Percentiles rank a stretch among this genome's conserved stretches.
Evolutionary conservation across 1,284 basidiomycete species (phyloP).

Genomic region (Cutaneotrichosporon cyanovorans): DNA sequence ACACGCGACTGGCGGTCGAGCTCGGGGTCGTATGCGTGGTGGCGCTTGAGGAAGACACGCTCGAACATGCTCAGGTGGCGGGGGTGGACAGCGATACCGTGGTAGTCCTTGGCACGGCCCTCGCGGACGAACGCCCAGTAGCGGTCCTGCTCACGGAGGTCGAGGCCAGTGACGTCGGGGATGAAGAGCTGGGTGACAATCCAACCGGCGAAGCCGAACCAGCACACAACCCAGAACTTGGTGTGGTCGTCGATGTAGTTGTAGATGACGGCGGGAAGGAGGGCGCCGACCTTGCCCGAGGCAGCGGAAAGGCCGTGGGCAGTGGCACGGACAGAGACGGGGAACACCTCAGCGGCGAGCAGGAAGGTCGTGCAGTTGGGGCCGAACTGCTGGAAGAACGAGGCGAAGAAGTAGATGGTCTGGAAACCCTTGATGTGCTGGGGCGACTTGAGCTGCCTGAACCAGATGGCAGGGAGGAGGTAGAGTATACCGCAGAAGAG

Average conservation of each 20-base stretch:
- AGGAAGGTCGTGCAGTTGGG: constrained; percentile 49
- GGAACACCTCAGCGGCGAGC: constrained; percentile 50
- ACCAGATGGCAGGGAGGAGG: constrained; percentile 43
- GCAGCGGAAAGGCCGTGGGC: constrained; percentile 49
- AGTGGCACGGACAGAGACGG: constrained; percentile 49
- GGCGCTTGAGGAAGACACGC: constrained; percentile 49
- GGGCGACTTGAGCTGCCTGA: constrained; percentile 35
- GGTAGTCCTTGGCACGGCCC: constrained; percentile 50
- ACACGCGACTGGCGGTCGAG: constrained; percentile 49
- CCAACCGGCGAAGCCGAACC: constrained; percentile 51
- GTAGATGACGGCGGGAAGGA: constrained; percentile 47
- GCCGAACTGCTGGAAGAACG: constrained; percentile 53
- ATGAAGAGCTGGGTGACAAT: constrained; percentile 49
- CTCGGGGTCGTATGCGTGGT: constrained; percentile 50
- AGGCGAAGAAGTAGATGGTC: constrained; percentile 50
- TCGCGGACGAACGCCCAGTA: constrained; percentile 51
- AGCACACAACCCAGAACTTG: constrained; percentile 52
- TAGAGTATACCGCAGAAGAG: constrained; percentile 48
- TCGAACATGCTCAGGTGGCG: constrained; percentile 50
- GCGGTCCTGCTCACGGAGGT: constrained; percentile 52
- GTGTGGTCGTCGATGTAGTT: constrained; percentile 43
- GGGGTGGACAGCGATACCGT: constrained; percentile 53
- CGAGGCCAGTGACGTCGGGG: constrained; percentile 52
- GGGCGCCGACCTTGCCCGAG: constrained; percentile 50
- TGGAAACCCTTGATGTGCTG: constrained; percentile 48